Evolutionary conservation across 2,329 filamentous ascomycete genomes (phyloP).

Genomic region (Zelopaecilomyces penicillatus): DNA sequence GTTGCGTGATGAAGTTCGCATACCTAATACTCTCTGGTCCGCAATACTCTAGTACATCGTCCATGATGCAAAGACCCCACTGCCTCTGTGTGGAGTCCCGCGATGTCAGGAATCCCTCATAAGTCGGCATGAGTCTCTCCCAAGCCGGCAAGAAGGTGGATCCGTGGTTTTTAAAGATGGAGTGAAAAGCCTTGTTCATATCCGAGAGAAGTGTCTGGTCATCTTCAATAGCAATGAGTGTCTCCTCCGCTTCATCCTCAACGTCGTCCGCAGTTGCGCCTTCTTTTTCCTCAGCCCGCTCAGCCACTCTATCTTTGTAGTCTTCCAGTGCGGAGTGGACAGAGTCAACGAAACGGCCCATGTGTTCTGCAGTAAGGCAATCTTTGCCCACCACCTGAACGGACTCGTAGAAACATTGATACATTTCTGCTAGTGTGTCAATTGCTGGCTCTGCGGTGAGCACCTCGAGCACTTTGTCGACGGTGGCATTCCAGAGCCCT

Average conservation of each 20-base stretch:
- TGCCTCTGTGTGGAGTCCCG: constrained; percentile 84
- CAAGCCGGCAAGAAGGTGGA: constrained; percentile 76
- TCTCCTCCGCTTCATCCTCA: constrained; percentile 82
- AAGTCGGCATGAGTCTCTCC: constrained; percentile 78
- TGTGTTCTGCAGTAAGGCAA: constrained; percentile 68
- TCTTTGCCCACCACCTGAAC: constrained; percentile 87
- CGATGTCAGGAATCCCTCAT: constrained; percentile 75
- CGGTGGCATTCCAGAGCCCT: constrained; percentile 76
- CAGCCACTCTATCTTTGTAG: constrained; percentile 78
- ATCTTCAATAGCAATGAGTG: constrained; percentile 86
- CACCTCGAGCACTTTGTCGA: constrained; percentile 88
- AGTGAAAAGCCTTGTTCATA: constrained; percentile 99
- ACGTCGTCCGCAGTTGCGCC: constrained; percentile 70
- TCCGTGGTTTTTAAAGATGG: constrained; percentile 95
- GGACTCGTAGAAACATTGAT: constrained; percentile 98
- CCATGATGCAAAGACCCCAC: constrained; percentile 98
- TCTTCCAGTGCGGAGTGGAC: constrained; percentile 82
- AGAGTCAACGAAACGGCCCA: constrained; percentile 79
- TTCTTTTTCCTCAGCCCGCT: constrained; percentile 74
- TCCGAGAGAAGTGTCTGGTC: constrained; percentile 94
- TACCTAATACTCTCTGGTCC: constrained; percentile 82
- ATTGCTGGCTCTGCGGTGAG: constrained; percentile 89
- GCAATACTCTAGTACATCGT: constrained; percentile 96
- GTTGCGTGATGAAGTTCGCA: constrained; percentile 75
- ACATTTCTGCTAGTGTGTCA: constrained; percentile 96